Conservation (phyloP, 768 basidiomycete species). For the Trametes cinnabarina region DNA sequence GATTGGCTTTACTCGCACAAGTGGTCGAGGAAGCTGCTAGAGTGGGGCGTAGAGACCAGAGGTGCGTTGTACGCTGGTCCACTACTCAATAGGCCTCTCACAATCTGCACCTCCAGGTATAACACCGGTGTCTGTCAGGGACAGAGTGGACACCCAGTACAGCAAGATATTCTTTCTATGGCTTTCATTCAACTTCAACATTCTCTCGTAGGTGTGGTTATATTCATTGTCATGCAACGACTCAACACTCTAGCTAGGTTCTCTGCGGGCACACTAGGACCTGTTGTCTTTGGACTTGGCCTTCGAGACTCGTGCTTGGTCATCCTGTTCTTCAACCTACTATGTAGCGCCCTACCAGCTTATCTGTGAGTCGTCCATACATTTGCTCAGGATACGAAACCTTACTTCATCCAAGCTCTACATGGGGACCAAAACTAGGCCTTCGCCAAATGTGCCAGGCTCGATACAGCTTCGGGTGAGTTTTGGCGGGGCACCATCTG, state of each 20-base stretch:
- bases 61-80: slow-evolving; percentile 20
- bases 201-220: slow-evolving; percentile 33
- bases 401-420: slow-evolving; percentile 39
- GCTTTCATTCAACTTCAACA: slow-evolving; percentile 41
- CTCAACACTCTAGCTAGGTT: slow-evolving; percentile 30
- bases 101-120: no score
- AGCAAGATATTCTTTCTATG: slow-evolving; percentile 43
- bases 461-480: slow-evolving; percentile 54
- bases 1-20: slow-evolving; percentile 15
- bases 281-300: slow-evolving; percentile 41
- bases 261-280: slow-evolving; percentile 47
- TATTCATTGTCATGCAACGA: not conserved
- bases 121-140: slow-evolving; percentile 32
- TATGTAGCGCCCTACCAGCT: slow-evolving; percentile 41
- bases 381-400: not conserved
- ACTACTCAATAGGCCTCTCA: no score
- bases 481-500: slow-evolving; percentile 34
- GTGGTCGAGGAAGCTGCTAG: slow-evolving; percentile 25
- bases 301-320: slow-evolving; percentile 44
- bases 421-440: slow-evolving; percentile 78
- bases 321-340: slow-evolving; percentile 47
- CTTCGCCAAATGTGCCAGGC: slow-evolving; percentile 81
- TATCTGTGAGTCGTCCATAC: slow-evolving; percentile 36
- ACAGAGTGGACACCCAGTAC: slow-evolving; percentile 39
- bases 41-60: slow-evolving; percentile 34